These are phyloP conservation scores for Candida sakaeoensis DNA, from an alignment of 805 yeast species.

Conservation along the genomic window DNA sequence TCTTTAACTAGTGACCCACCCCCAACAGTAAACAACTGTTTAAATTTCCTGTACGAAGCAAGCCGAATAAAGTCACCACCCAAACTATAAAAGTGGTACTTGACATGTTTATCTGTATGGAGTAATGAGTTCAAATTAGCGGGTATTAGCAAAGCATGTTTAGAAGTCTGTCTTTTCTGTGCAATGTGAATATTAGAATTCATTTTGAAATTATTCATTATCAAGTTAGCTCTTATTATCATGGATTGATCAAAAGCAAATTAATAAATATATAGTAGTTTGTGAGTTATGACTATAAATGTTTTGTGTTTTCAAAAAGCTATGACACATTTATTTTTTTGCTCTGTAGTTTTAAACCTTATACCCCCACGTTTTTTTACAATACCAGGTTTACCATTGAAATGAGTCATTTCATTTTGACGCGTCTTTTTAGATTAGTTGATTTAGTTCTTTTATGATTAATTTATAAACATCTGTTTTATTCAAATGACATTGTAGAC, in stretches of 20 bases:
- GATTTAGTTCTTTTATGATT: too few relatives aligned
- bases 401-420: too few relatives aligned
- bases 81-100: slow-evolving; percentile 29
- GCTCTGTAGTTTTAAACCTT: background rate
- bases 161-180: slow-evolving; percentile 1
- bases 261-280: too few relatives aligned
- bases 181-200: background rate
- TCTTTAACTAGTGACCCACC: slow-evolving; percentile 33
- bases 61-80: slow-evolving; percentile 34
- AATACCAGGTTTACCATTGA: background rate
- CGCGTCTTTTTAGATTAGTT: too few relatives aligned
- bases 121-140: slow-evolving; percentile 11
- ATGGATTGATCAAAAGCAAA: background rate
- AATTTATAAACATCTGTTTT: too few relatives aligned
- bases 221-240: slow-evolving; percentile 4
- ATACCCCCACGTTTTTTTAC: background rate
- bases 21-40: slow-evolving; percentile 21
- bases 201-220: background rate
- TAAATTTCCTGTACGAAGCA: slow-evolving; percentile 29
- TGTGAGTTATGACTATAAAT: too few relatives aligned
- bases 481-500: too few relatives aligned
- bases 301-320: background rate
- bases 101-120: slow-evolving; percentile 12
- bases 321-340: background rate
- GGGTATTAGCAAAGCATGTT: slow-evolving; percentile 11